Percentiles rank a stretch among this genome's conserved stretches.
Evolutionary conservation across 192 early-diverging fungal genomes (phyloP).

Genomic region (Pilobolus umbonatus): DNA sequence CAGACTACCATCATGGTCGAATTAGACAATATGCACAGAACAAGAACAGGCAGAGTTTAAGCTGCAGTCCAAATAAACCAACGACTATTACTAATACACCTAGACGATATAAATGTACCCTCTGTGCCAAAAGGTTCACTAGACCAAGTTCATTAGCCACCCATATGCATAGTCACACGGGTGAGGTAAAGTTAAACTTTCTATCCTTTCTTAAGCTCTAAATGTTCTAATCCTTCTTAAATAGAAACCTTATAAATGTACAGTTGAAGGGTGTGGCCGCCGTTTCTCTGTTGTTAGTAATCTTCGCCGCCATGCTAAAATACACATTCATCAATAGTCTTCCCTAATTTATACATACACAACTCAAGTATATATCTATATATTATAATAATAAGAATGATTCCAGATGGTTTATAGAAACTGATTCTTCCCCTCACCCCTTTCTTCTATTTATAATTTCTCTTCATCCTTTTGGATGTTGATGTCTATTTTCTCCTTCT

Average conservation of each 20-base stretch:
- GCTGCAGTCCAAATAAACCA: not conserved
- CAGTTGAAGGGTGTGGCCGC: slow-evolving; percentile 56
- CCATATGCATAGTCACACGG: slow-evolving; percentile 24
- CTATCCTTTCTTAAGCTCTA: not conserved
- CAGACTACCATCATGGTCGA: too few relatives aligned
- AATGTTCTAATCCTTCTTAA: not conserved
- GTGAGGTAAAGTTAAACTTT: slow-evolving; percentile 13
- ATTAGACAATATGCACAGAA: too few relatives aligned
- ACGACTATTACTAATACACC: slow-evolving; percentile 11
- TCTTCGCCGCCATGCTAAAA: slow-evolving; percentile 57
- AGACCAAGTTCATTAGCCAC: slow-evolving; percentile 21
- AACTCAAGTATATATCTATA: too few relatives aligned
- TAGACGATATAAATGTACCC: slow-evolving; percentile 21
- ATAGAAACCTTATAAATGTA: slow-evolving; percentile 45
- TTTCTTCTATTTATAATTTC: too few relatives aligned
- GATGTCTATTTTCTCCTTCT: too few relatives aligned
- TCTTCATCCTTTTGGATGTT: too few relatives aligned
- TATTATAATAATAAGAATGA: too few relatives aligned
- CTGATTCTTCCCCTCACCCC: slow-evolving; percentile 2
- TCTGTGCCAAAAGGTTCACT: slow-evolving; percentile 20
- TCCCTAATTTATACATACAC: too few relatives aligned
- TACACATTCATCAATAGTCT: slow-evolving; percentile 43
- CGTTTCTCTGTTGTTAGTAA: slow-evolving; percentile 67
- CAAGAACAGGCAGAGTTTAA: not conserved
- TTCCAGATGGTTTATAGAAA: not conserved